A percentile compares a stretch with the other conserved stretches of the same genome.
Evolutionary conservation across 108 stramenopile genomes (phyloP).

Genomic region (Poteriospumella lacustris): DNA sequence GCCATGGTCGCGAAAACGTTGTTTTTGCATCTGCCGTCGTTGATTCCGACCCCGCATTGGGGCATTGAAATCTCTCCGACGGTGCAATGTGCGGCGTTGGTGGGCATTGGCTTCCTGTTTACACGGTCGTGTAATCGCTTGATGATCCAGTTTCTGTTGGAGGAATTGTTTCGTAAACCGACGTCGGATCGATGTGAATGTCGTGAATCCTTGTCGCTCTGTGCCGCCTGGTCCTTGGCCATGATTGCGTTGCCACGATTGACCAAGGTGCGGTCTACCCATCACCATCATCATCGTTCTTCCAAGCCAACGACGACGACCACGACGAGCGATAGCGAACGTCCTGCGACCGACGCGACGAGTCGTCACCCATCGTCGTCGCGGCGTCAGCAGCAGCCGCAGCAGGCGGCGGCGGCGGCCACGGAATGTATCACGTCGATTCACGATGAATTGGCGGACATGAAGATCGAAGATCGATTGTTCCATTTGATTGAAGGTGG

Average conservation of each 20-base stretch:
- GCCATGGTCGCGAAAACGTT: slow-evolving; percentile 86
- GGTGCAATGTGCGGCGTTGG: slow-evolving; percentile 79
- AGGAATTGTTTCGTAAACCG: slow-evolving; percentile 81
- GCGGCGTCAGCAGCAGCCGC: too few species aligned
- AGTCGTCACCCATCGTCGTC: too few species aligned
- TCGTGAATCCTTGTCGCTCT: slow-evolving; percentile 77
- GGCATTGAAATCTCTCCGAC: slow-evolving; percentile 69
- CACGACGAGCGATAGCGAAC: too few species aligned
- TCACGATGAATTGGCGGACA: slow-evolving; percentile 72
- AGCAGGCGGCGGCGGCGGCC: too few species aligned
- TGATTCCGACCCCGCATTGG: slow-evolving; percentile 72
- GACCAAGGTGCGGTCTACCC: too few species aligned
- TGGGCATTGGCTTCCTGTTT: slow-evolving; percentile 81
- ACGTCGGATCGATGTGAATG: slow-evolving; percentile 50
- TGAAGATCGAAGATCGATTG: slow-evolving; percentile 83
- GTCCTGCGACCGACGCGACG: too few species aligned
- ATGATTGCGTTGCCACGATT: slow-evolving; percentile 71
- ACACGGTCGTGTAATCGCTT: slow-evolving; percentile 80
- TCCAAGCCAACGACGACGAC: too few species aligned
- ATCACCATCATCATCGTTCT: too few species aligned
- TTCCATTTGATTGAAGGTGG: slow-evolving; percentile 76
- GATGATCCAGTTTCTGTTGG: slow-evolving; percentile 94
- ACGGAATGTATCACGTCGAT: too few species aligned
- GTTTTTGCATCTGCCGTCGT: slow-evolving; percentile 90
- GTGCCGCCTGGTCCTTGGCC: slow-evolving; percentile 82